Evolutionary conservation across 305 asterid genomes (phyloP).

Genomic region (Solanum aculeatissimum): DNA sequence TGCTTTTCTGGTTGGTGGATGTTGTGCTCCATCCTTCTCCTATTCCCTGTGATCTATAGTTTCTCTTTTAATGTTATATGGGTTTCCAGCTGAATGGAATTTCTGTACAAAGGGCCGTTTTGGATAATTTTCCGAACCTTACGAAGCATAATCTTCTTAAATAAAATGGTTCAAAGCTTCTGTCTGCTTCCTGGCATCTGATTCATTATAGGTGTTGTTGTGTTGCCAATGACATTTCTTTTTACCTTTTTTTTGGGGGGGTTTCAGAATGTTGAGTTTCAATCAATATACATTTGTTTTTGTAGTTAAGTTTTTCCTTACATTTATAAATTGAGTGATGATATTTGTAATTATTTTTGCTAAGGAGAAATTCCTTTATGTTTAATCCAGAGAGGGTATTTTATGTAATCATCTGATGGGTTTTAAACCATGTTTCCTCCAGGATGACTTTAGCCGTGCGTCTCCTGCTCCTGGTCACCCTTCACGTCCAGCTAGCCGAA

Average conservation of each 20-base stretch:
- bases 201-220: not conserved
- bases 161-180: not conserved
- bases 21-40: not conserved
- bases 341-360: not conserved
- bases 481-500: slow-evolving; percentile 86
- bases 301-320: not conserved
- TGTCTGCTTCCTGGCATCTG: not conserved
- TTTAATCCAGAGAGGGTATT: not conserved
- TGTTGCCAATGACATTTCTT: not conserved
- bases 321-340: not conserved
- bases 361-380: not conserved
- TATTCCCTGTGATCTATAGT: not conserved
- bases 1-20: not conserved
- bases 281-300: not conserved
- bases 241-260: not conserved
- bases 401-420: not conserved
- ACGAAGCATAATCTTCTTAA: not conserved
- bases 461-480: slow-evolving; percentile 60
- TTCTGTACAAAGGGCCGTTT: not conserved
- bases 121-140: not conserved
- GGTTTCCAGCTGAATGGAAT: not conserved
- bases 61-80: not conserved
- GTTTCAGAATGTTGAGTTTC: not conserved
- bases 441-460: slow-evolving; percentile 77
- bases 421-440: slow-evolving; percentile 8